These are phyloP conservation scores for Russula compacta DNA, from an alignment of 768 basidiomycete species.

Conservation along the genomic window DNA sequence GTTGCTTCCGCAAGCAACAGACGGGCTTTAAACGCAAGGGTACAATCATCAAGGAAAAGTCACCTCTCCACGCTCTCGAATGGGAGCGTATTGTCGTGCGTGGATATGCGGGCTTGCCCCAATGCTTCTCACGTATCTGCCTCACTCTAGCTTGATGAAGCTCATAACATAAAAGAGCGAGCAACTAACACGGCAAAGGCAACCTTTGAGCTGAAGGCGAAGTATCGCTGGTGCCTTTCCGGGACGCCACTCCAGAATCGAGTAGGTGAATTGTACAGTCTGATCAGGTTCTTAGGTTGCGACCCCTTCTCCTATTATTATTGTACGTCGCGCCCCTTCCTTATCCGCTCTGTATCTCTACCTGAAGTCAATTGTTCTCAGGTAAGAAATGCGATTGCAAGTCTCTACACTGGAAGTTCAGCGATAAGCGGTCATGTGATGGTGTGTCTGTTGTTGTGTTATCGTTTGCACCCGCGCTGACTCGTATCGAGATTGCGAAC, in stretches of 20 bases:
- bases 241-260: conserved; percentile 96
- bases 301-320: conserved; percentile 91
- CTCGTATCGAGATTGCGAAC: conserved; percentile 54
- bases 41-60: conserved; percentile 77
- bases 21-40: conserved; percentile 86
- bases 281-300: conserved; percentile 86
- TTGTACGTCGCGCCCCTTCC: conserved; percentile 40
- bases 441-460: conserved; percentile 36
- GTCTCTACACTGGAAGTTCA: conserved; percentile 90
- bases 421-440: conserved; percentile 74
- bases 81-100: conserved; percentile 78
- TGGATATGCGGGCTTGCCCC: conserved; percentile 39
- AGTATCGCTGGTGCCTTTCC: conserved; percentile 90
- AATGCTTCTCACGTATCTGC: conserved; percentile 1
- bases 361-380: conserved; percentile 25
- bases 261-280: conserved; percentile 97
- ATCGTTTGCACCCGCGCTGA: neutral
- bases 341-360: neutral
- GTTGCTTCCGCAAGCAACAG: conserved; percentile 87
- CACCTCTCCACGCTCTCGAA: conserved; percentile 70
- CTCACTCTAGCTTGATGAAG: conserved; percentile 69
- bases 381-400: conserved; percentile 92
- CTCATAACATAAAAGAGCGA: conserved; percentile 97
- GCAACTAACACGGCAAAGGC: conserved; percentile 93
- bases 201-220: conserved; percentile 78